phyloP scores from a whole-genome alignment of 2,329 filamentous ascomycete species.

The Cladosporium sphaerospermum region DNA sequence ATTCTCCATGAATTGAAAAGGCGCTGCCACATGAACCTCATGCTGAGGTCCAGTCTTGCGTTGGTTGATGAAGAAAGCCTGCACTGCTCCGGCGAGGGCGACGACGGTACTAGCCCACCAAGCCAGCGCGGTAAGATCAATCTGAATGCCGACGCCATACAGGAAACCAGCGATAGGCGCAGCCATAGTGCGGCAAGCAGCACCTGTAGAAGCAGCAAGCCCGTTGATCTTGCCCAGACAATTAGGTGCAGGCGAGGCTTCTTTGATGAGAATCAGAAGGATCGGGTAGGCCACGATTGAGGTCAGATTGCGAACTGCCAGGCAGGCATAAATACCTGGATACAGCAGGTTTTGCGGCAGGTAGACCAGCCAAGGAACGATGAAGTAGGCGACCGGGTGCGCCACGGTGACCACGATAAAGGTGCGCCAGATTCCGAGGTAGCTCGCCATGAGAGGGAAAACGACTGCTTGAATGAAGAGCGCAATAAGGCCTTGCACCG shows the following conservation, averaged over 20 bases:
- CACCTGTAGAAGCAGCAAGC: conserved; percentile 65
- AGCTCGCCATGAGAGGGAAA: conserved; percentile 59
- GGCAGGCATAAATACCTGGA: conserved; percentile 58
- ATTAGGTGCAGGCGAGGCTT: conserved; percentile 57
- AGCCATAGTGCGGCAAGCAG: conserved; percentile 62
- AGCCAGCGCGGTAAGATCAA: conserved; percentile 54
- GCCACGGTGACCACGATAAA: conserved; percentile 60
- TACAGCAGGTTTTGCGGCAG: conserved; percentile 51
- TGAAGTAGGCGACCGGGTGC: conserved; percentile 62
- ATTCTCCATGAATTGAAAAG: conserved; percentile 8
- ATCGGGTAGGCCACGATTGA: conserved; percentile 64
- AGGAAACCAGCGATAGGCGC: conserved; percentile 63
- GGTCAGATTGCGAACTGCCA: conserved; percentile 60
- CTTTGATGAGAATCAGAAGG: conserved; percentile 65
- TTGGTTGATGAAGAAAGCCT: conserved; percentile 26
- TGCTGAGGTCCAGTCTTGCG: conserved; percentile 9
- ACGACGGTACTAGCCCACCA: conserved; percentile 56
- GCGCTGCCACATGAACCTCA: conserved; percentile 8
- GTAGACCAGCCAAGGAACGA: conserved; percentile 61
- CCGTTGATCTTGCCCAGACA: conserved; percentile 67
- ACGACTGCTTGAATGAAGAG: conserved; percentile 67
- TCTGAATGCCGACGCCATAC: conserved; percentile 55
- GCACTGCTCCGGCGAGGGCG: conserved; percentile 50
- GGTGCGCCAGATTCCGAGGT: conserved; percentile 60
- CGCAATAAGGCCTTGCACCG: conserved; percentile 64